Conservation (phyloP, 331 rosid species). For the Rosa hybrid region DNA sequence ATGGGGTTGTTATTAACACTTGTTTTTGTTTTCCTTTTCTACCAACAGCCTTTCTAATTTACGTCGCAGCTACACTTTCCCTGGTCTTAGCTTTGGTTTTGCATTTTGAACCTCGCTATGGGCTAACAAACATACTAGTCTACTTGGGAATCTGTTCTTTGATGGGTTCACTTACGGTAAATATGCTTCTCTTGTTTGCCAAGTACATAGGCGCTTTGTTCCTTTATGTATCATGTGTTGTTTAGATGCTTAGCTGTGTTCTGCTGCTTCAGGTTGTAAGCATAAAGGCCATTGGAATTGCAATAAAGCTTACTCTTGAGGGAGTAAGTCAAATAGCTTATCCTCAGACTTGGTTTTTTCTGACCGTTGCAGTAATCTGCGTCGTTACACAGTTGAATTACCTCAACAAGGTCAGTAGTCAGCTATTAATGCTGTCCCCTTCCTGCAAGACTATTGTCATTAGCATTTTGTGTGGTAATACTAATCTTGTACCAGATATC, state of each 20-base stretch:
- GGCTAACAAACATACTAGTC: constrained; percentile 74
- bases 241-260: constrained; percentile 3
- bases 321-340: constrained; percentile 79
- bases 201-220: neutral
- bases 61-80: constrained; percentile 60
- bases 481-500: neutral
- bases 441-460: neutral
- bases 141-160: constrained; percentile 93
- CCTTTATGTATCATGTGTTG: neutral
- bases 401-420: constrained; percentile 71
- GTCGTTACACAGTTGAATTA: constrained; percentile 88
- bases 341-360: constrained; percentile 92
- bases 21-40: constrained; percentile 19
- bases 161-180: constrained; percentile 91
- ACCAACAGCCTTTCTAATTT: constrained; percentile 62
- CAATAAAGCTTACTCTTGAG: constrained; percentile 87
- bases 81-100: constrained; percentile 68
- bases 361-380: constrained; percentile 72
- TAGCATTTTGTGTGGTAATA: neutral
- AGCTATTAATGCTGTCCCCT: constrained; percentile 10
- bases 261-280: constrained; percentile 72
- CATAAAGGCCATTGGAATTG: constrained; percentile 95
- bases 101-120: constrained; percentile 84
- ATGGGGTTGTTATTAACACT: constrained; percentile 8
- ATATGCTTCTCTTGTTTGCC: constrained; percentile 7